Base-by-base conservation (phyloP, 108 stramenopile genomes). In the Licmophora abbreviata region DNA sequence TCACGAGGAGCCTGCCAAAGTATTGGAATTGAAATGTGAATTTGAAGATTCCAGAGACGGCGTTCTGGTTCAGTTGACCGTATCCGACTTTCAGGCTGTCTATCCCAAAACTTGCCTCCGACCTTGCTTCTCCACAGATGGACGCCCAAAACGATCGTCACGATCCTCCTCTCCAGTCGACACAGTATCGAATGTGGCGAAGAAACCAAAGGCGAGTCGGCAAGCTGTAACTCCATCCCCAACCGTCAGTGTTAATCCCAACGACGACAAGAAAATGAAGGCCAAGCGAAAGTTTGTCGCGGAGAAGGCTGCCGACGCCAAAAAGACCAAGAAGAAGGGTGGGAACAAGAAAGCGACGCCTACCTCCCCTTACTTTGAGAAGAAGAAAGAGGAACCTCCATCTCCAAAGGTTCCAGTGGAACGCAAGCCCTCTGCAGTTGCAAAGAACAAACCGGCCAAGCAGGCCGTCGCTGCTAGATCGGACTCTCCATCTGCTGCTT, bases 1-100 rank as follows among this genome's bases (percentile, higher is more conserved):
- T 1, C 59, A 61, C 25, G 59, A 61, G 30, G 59, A 61, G 43
- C 59, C 59, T 1, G 51, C 51, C 14, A 58, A 46, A 14, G 33
- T 58, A 23, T 6, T 49, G 12, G 48, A 58, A 35, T 15, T 48
- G 41, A 24, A 35, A 23, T 58, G 31, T 27, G 7, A 21, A 18
- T 5, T 25, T 17, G 33, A 49, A 10, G 4, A 14, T n/a, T n/a
- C n/a, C n/a, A n/a, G n/a, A n/a, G n/a, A n/a, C n/a, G n/a, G n/a
- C n/a, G n/a, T n/a, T n/a, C n/a, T n/a, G n/a, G n/a, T n/a, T n/a
- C n/a, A n/a, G n/a, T n/a, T n/a, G n/a, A n/a, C n/a, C n/a, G n/a
- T n/a, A n/a, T n/a, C n/a, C n/a, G n/a, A n/a, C n/a, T n/a, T n/a
- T n/a, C n/a, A n/a, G n/a, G n/a, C n/a, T n/a, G n/a, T n/a, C n/a